Base-by-base conservation (phyloP, 108 stramenopile genomes). In the Pseudonitzschia delicatissima region DNA sequence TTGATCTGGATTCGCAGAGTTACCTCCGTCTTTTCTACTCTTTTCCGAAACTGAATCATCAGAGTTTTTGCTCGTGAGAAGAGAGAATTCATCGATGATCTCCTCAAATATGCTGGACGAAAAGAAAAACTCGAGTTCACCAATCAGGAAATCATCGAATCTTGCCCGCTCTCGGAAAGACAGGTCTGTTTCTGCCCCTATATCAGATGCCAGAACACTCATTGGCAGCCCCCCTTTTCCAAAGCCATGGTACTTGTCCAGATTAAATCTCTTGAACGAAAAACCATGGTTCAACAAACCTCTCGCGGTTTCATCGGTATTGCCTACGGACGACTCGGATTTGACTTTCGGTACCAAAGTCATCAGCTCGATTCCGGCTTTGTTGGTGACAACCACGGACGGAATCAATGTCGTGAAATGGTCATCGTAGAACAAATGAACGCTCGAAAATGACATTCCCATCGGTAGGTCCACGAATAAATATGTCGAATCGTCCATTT, bases 371-470 rank as follows among this genome's bases (percentile, higher is more conserved):
- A 83, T 55, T 18, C 82, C 82, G 23, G 71, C 75, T n/a, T 45
- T 40, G 49, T 83, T 77, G 7, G 77, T 68, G 4, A 65, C 66
- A 31, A 69, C 48, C 25, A 79, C 11, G 23, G 66, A 68, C 8
- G 50, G 35, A 5, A 77, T 23, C n/a, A 39, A 17, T 18, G 68
- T 48, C 23, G 71, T 57, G 5, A 73, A 4, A 33, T 73, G 66
- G 1, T 36, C 33, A 57, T 83, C 82, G 62, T 83, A 83, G 59
- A 77, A 83, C 3, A 77, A 47, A 4, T 77, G 48, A 13, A 83
- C 68, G 17, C 34, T 23, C 18, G 81, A 68, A 27, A 68, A 35
- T 4, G 39, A 40, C 21, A 77, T 37, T 44, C 78, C 78, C 13
- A 52, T 25, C 1, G 80, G 76, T 8, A 77, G 20, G 35, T 81